Percentiles rank a stretch among this genome's conserved stretches.
Conservation (phyloP, 2,329 filamentous ascomycete species). For the Fusarium longipes region DNA sequence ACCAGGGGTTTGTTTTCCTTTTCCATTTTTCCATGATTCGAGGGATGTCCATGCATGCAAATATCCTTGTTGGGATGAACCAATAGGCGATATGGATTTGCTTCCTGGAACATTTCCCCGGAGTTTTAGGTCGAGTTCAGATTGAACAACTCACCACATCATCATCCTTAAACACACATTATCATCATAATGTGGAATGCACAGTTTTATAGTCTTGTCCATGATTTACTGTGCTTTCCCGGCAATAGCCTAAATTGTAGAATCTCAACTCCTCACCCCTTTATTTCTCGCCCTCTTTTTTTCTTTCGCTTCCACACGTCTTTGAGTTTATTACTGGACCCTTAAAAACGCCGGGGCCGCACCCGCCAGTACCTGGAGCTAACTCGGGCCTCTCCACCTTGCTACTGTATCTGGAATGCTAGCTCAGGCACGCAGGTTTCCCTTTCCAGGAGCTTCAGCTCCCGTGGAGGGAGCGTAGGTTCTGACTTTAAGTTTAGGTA, state of each 20-base stretch:
- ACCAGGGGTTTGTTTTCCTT: neutral
- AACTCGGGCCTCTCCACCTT: constrained; percentile 18
- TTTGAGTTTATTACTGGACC: constrained; percentile 12
- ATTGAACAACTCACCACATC: constrained; percentile 26
- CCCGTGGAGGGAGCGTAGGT: neutral
- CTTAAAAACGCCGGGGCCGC: constrained; percentile 15
- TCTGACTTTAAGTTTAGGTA: constrained; percentile 7
- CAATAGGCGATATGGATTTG: constrained; percentile 7
- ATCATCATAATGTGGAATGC: constrained; percentile 12
- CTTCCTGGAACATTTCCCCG: constrained; percentile 34
- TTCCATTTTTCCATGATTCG: constrained; percentile 22
- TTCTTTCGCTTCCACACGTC: constrained; percentile 1
- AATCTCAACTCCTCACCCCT: neutral
- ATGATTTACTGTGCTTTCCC: neutral
- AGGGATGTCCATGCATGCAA: constrained; percentile 23
- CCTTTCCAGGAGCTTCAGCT: neutral
- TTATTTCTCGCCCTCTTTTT: constrained; percentile 5
- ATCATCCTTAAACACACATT: neutral
- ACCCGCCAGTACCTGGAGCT: constrained; percentile 30
- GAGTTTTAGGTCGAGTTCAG: constrained; percentile 24
- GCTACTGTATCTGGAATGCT: constrained; percentile 18
- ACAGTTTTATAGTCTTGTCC: neutral
- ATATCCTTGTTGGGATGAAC: constrained; percentile 15
- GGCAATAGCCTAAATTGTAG: constrained; percentile 1
- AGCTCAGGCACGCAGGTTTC: constrained; percentile 25